Conservation (phyloP, 225 moss, liverwort and hornwort species). For the Bryum argenteum region DNA sequence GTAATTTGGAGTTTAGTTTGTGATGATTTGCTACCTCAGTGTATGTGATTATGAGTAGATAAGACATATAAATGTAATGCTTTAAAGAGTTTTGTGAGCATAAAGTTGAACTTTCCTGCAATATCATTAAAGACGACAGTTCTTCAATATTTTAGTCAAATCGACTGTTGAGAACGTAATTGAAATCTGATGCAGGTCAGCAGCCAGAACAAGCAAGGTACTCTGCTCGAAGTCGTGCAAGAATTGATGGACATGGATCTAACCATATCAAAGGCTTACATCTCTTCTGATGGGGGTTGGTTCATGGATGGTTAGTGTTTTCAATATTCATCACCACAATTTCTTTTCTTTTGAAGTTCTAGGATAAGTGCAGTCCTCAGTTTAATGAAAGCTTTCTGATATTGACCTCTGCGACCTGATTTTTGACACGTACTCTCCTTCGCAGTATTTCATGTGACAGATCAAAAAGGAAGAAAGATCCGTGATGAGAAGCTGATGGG, state of each 20-base stretch:
- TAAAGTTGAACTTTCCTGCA: neutral
- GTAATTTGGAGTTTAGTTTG: neutral
- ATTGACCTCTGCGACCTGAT: neutral
- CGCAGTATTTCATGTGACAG: slow-evolving; percentile 90
- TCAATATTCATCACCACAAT: neutral
- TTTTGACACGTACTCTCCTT: slow-evolving; percentile 19
- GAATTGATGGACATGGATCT: slow-evolving; percentile 61
- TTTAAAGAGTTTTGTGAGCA: neutral
- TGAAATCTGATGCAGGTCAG: slow-evolving; percentile 42
- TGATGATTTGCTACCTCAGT: neutral
- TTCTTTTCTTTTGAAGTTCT: slow-evolving; percentile 7
- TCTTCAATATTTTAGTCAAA: neutral
- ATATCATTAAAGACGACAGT: neutral
- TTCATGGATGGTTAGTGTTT: slow-evolving; percentile 57
- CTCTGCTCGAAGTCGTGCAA: slow-evolving; percentile 59
- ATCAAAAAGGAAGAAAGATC: slow-evolving; percentile 61
- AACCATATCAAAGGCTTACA: slow-evolving; percentile 52
- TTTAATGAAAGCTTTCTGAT: slow-evolving; percentile 1
- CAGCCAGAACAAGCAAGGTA: slow-evolving; percentile 59
- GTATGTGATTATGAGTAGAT: neutral
- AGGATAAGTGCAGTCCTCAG: neutral
- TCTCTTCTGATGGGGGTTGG: slow-evolving; percentile 63
- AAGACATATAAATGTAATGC: neutral
- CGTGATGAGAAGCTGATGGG: slow-evolving; percentile 67
- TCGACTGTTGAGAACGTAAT: neutral